Percentiles rank a stretch among this genome's conserved stretches.
phyloP scores from a whole-genome alignment of 345 rosid genomes.

The Pelargonium nanum region DNA sequence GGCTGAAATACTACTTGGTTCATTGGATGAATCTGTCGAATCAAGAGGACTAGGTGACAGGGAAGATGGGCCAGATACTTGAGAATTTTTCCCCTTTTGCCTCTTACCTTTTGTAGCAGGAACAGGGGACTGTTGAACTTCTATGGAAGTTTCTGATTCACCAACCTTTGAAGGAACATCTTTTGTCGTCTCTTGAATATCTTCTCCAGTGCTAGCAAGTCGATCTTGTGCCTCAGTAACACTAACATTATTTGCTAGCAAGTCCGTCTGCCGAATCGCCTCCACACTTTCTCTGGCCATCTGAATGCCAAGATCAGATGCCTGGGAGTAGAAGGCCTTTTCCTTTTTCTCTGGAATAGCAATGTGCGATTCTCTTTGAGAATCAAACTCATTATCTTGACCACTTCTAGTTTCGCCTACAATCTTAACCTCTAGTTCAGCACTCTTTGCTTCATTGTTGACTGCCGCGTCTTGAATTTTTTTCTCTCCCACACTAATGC shows the following conservation, averaged over 20 bases:
- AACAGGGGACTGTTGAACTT: slow-evolving; percentile 22
- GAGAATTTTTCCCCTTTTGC: slow-evolving; percentile 43
- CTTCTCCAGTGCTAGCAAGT: slow-evolving; percentile 23
- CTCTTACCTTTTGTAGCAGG: slow-evolving; percentile 41
- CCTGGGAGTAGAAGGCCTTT: slow-evolving; percentile 51
- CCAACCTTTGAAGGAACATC: slow-evolving; percentile 26
- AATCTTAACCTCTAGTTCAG: slow-evolving; percentile 44
- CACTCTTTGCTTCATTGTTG: slow-evolving; percentile 28
- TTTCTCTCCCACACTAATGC: slow-evolving; percentile 26
- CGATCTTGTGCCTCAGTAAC: slow-evolving; percentile 21
- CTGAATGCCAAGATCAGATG: slow-evolving; percentile 54
- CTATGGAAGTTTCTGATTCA: slow-evolving; percentile 17
- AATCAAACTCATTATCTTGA: slow-evolving; percentile 26
- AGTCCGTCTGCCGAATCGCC: slow-evolving; percentile 19
- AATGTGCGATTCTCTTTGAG: slow-evolving; percentile 21
- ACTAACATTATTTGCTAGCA: slow-evolving; percentile 11
- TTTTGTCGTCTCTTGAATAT: slow-evolving; percentile 23
- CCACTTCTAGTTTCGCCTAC: slow-evolving; percentile 35
- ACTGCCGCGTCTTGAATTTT: slow-evolving; percentile 33
- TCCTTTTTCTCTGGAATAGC: slow-evolving; percentile 37
- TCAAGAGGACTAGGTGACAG: slow-evolving; percentile 40
- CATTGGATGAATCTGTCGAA: slow-evolving; percentile 51
- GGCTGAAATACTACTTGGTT: slow-evolving; percentile 32
- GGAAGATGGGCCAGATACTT: slow-evolving; percentile 35
- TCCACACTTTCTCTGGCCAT: slow-evolving; percentile 44